These are phyloP conservation scores for Aurifilum marmelostoma DNA, from an alignment of 2,329 filamentous ascomycete genomes.

Conservation along the genomic window DNA sequence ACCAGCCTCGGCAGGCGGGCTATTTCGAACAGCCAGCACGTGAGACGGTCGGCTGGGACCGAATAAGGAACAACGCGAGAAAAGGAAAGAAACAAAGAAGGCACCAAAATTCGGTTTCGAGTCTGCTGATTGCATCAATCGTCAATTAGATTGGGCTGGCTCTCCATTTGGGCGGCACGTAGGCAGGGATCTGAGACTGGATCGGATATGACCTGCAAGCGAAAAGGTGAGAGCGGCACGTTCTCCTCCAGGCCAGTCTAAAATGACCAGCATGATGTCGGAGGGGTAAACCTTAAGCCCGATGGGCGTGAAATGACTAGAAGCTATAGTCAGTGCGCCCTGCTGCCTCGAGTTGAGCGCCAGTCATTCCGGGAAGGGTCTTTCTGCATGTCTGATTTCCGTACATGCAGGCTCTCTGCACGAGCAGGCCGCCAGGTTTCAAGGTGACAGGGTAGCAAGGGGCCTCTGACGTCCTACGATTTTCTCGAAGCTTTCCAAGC, in stretches of 20 bases:
- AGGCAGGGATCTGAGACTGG: constrained; percentile 10
- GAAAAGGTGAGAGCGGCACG: constrained; percentile 14
- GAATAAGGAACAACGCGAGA: not conserved
- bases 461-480: not conserved
- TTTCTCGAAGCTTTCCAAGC: not conserved
- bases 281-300: constrained; percentile 26
- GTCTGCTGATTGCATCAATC: constrained; percentile 2
- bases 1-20: not conserved
- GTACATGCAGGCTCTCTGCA: not conserved
- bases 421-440: constrained; percentile 6
- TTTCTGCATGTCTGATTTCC: constrained; percentile 2
- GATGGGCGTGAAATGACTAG: constrained; percentile 15
- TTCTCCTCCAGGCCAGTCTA: constrained; percentile 13
- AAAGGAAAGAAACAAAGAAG: not conserved
- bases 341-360: constrained; percentile 19
- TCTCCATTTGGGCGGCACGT: not conserved
- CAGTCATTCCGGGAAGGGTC: not conserved
- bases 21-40: not conserved
- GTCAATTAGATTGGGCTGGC: not conserved
- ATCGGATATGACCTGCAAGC: constrained; percentile 2
- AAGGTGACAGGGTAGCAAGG: not conserved
- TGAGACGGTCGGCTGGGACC: constrained; percentile 4
- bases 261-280: constrained; percentile 25
- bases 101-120: not conserved
- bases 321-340: constrained; percentile 20